phyloP scores from a whole-genome alignment of 2,329 filamentous ascomycete species.

The Sporothrix schenckii region DNA sequence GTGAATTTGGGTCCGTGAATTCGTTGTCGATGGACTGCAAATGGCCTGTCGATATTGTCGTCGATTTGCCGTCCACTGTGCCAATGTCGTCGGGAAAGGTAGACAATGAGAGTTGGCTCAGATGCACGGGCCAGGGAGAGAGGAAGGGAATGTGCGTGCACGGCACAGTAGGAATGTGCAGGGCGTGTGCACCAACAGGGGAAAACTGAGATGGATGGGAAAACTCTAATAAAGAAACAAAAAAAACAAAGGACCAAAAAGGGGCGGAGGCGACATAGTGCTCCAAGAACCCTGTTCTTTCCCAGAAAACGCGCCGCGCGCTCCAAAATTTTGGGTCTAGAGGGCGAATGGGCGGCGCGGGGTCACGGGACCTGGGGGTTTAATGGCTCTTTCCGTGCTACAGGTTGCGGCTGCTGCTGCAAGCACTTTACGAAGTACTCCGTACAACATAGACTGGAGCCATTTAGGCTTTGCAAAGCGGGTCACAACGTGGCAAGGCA shows the following conservation, averaged over 20 bases:
- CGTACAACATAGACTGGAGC: slow-evolving; percentile 4
- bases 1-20: background rate
- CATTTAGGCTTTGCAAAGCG: slow-evolving; percentile 19
- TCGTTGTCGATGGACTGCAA: background rate
- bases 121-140: slow-evolving; percentile 8
- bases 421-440: no score
- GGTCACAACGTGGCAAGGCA: background rate
- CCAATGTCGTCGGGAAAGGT: background rate
- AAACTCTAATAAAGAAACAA: background rate
- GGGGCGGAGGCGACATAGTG: slow-evolving; percentile 10
- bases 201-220: background rate
- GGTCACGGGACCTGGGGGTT: slow-evolving; percentile 32
- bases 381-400: background rate
- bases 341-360: slow-evolving; percentile 31
- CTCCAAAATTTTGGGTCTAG: slow-evolving; percentile 9
- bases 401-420: slow-evolving; percentile 10
- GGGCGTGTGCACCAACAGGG: slow-evolving; percentile 17
- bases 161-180: slow-evolving; percentile 11
- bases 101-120: background rate
- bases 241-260: background rate
- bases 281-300: no score
- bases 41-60: background rate
- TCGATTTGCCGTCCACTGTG: background rate
- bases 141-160: slow-evolving; percentile 13
- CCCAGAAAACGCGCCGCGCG: slow-evolving; percentile 33